Evolutionary conservation across 2,329 filamentous ascomycete genomes (phyloP), one percentile per base, ranked within the genome.

Genomic region (Microcyclospora tardicrescens): DNA sequence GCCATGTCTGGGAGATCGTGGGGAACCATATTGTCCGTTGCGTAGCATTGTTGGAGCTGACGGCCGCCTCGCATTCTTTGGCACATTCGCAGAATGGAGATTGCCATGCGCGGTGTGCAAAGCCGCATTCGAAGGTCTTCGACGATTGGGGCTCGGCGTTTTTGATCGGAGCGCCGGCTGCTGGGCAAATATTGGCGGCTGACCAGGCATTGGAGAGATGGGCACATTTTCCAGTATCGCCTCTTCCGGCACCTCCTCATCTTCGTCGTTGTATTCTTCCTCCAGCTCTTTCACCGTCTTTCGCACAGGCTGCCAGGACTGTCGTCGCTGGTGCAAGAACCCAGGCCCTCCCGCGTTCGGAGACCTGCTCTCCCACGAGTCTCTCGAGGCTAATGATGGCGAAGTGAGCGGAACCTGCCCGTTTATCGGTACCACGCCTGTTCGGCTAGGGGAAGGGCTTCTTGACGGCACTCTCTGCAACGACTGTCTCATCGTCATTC

Each of bases 201-300:
- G 52, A 29, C 52, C 54, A 8, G 54, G 52, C 37, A 56, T 43
- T 10, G 84, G 84, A 0, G 83, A 87, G 34, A 91, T 75, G 5
- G 84, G 84, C 2, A 91, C 79, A 47, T 91, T 91, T 61, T 84
- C 82, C 34, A 91, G 72, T 37, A 86, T 71, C 16, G 83, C 72
- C 38, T 84, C 82, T 16, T 87, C 82, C 0, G 84, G 84, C 24
- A 91, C 79, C 41, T 73, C 70, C 44, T 84, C 76, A 52, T 86
- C 81, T 38, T 75, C 78, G 38, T 86, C 80, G 48, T 87, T 81
- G 49, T 84, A 87, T 54, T 89, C 83, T 39, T 75, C 73, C 56
- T 91, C 84, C 37, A 85, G 66, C 51, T 87, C 76, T 43, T 77
- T 63, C 1, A 74, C 68, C 0, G 79, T 76, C 58, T 85, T 89